Evolutionary conservation across 139 green algal genomes (phyloP), one percentile per base, ranked within the genome.

Genomic region (Chlorella vulgaris): DNA sequence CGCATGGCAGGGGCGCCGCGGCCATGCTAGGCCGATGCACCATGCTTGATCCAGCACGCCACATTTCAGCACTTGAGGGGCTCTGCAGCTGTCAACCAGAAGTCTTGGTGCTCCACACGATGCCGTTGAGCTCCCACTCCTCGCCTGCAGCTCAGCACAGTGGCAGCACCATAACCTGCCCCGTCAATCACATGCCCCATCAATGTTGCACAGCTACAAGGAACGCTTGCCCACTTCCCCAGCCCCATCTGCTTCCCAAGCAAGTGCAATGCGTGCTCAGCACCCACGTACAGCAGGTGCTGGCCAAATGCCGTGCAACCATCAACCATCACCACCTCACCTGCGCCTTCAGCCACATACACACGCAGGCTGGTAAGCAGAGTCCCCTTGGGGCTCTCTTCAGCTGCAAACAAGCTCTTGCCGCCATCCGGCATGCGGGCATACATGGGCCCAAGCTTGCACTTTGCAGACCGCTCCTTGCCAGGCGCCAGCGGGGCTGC

Each of bases 391-490:
- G 15, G 29, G 55, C 80, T 80, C 28, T 95, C 92, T 8, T 29
- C 73, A 0, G 21, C 31, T 7, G 81, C 76, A 81, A 96, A 95
- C 38, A 96, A 62, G 0, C 76, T 86, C 35, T 89, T 86, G 7
- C 84, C 76, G 28, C 88, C 86, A 50, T 87, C 88, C 1, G 88
- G 86, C 61, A 83, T 50, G 7, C 81, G 84, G 0, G 79, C 81
- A 77, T 95, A 95, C 78, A 91, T 94, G 1, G 85, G 88, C 33
- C 92, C 92, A 28, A 79, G 35, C 76, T 81, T 81, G 73, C 81
- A 89, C 74, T 91, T 91, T 18, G 85, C 88, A 4, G 74, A 13
- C 6, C 70, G 81, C 51, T 84, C 74, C 35, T 76, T 53, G 21
- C 84, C 84, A 6, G 80, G 60, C 0, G 53, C 71, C 40, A 96